phyloP scores from a whole-genome alignment of 768 basidiomycete species.

The Rhizopogon vesiculosus region DNA sequence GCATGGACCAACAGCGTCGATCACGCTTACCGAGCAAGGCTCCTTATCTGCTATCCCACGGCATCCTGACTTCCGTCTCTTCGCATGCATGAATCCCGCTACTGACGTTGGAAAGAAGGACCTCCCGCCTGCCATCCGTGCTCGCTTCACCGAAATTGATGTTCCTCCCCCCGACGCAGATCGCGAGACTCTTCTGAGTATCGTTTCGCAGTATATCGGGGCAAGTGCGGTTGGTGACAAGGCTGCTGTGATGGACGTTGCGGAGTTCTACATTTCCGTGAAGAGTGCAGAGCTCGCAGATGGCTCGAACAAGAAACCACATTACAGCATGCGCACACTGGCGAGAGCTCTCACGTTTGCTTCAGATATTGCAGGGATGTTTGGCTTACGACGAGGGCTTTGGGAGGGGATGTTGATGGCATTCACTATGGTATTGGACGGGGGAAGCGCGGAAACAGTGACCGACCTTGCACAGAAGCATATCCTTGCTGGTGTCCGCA shows the following conservation, averaged over 20 bases:
- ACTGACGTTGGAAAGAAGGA: conserved; percentile 99
- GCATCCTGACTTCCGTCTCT: conserved; percentile 93
- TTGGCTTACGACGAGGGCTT: conserved; percentile 78
- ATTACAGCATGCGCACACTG: conserved; percentile 97
- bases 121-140: conserved; percentile 84
- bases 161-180: conserved; percentile 94
- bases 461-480: conserved; percentile 68
- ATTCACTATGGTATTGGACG: conserved; percentile 92
- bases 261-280: conserved; percentile 83
- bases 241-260: conserved; percentile 82
- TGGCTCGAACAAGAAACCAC: conserved; percentile 87
- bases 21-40: conserved; percentile 91
- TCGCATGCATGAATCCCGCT: conserved; percentile 99
- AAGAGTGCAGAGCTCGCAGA: conserved; percentile 85
- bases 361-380: conserved; percentile 70
- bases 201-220: conserved; percentile 88
- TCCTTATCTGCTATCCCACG: conserved; percentile 85
- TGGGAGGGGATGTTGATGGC: conserved; percentile 99
- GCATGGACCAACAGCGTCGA: conserved; percentile 79
- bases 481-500: conserved; percentile 74
- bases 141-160: conserved; percentile 92
- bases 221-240: conserved; percentile 80
- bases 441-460: conserved; percentile 61
- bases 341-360: conserved; percentile 88
- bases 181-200: conserved; percentile 80